These are phyloP conservation scores for Breynia disticha DNA, from an alignment of 441 rosid genomes.

Conservation along the genomic window DNA sequence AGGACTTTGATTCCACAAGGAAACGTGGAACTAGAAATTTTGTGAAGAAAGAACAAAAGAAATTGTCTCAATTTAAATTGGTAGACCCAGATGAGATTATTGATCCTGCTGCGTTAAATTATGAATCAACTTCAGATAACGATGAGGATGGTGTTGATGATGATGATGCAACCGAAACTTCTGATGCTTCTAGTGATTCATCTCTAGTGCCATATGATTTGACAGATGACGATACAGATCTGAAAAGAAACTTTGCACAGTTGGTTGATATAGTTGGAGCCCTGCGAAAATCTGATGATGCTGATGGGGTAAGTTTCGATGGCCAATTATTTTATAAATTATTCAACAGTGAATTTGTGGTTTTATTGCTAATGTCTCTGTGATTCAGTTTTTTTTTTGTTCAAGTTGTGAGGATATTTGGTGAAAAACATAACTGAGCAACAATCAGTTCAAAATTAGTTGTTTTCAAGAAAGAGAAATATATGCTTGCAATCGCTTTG, in stretches of 20 bases:
- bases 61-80: slow-evolving; percentile 30
- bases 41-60: slow-evolving; percentile 36
- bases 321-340: neutral
- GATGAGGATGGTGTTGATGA: slow-evolving; percentile 56
- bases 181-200: slow-evolving; percentile 68
- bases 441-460: too few species aligned
- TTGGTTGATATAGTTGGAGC: slow-evolving; percentile 92
- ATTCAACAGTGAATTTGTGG: neutral
- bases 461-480: neutral
- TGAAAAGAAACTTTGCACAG: slow-evolving; percentile 59
- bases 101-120: slow-evolving; percentile 64
- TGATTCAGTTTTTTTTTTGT: neutral
- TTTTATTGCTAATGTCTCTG: neutral
- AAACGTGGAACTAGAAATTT: slow-evolving; percentile 21
- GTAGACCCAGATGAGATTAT: slow-evolving; percentile 89
- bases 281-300: slow-evolving; percentile 82
- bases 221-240: slow-evolving; percentile 73
- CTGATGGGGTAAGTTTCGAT: slow-evolving; percentile 69
- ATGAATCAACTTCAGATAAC: slow-evolving; percentile 47
- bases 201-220: slow-evolving; percentile 91
- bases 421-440: neutral
- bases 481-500: neutral
- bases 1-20: slow-evolving; percentile 19
- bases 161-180: slow-evolving; percentile 44
- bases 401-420: neutral